Conservation (phyloP, 108 stramenopile genomes). For the Nitzschia palea region DNA sequence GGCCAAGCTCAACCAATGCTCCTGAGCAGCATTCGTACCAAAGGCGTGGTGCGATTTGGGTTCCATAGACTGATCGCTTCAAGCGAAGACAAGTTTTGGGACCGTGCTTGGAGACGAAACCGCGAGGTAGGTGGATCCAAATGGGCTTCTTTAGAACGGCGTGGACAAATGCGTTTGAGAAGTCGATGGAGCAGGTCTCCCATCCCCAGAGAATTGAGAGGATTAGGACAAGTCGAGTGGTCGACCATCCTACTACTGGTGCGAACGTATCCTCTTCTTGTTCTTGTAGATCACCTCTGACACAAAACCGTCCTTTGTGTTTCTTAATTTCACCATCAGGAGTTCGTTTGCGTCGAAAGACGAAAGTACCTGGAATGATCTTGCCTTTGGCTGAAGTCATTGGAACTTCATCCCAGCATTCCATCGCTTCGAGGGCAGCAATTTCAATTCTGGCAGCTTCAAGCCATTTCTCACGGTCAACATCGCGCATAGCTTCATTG, state of each 20-base stretch:
- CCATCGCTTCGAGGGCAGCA: background rate
- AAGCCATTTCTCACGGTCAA: background rate
- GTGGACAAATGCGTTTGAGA: constrained; percentile 47
- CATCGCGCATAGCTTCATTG: constrained; percentile 18
- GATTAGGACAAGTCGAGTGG: constrained; percentile 33
- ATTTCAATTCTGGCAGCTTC: background rate
- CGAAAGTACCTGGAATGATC: constrained; percentile 45
- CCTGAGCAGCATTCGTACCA: constrained; percentile 34
- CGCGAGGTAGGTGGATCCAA: constrained; percentile 6
- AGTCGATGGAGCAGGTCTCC: constrained; percentile 40
- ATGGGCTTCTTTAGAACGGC: constrained; percentile 22
- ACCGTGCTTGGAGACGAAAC: background rate
- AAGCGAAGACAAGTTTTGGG: constrained; percentile 17
- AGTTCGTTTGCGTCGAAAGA: constrained; percentile 40
- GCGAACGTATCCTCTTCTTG: constrained; percentile 39
- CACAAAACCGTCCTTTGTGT: constrained; percentile 49
- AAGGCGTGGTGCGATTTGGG: background rate
- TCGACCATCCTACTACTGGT: constrained; percentile 53
- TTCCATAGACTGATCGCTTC: constrained; percentile 22
- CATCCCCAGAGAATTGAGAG: constrained; percentile 21
- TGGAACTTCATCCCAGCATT: constrained; percentile 23
- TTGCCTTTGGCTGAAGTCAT: background rate
- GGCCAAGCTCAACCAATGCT: constrained; percentile 12
- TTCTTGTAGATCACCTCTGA: constrained; percentile 37
- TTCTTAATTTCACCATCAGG: constrained; percentile 47